phyloP scores from a whole-genome alignment of 176 grass and related monocot species.

The Oryza meridionalis region DNA sequence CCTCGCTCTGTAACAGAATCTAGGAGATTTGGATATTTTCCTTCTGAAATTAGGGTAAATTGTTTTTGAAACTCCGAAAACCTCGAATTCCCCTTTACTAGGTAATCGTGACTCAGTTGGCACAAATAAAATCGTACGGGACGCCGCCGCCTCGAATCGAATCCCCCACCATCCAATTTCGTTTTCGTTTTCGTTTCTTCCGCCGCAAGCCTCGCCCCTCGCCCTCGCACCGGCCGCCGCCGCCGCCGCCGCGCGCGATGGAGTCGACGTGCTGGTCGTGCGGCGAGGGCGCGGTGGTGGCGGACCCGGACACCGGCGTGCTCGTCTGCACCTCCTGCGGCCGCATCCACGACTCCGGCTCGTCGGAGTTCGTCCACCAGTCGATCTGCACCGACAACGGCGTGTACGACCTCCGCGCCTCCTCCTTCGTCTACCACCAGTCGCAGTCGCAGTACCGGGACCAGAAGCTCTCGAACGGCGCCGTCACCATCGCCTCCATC shows the following conservation, averaged over 20 bases:
- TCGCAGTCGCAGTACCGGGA: conserved; percentile 53
- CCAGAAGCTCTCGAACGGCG: conserved; percentile 48
- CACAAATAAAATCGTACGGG: not conserved
- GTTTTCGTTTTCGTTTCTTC: conserved; percentile 24
- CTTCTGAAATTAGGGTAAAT: too few relatives aligned
- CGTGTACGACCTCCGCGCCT: conserved; percentile 40
- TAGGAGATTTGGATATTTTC: too few relatives aligned
- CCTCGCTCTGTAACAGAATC: too few relatives aligned
- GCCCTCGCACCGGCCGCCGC: not conserved
- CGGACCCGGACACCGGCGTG: conserved; percentile 56
- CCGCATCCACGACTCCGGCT: conserved; percentile 32
- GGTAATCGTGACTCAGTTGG: not conserved
- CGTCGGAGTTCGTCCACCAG: conserved; percentile 52
- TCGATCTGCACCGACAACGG: conserved; percentile 49
- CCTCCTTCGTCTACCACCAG: conserved; percentile 27
- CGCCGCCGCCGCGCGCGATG: conserved; percentile 35
- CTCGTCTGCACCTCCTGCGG: conserved; percentile 57
- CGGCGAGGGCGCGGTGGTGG: conserved; percentile 31
- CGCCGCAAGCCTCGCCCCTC: conserved; percentile 3
- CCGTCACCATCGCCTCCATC: conserved; percentile 34
- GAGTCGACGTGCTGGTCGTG: conserved; percentile 45
- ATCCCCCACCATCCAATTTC: not conserved
- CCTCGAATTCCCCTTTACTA: not conserved
- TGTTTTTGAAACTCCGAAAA: too few relatives aligned
- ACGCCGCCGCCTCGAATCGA: conserved; percentile 25